A percentile compares a stretch with the other conserved stretches of the same genome.
These are phyloP conservation scores for Thelephora ganbajun DNA, from an alignment of 768 basidiomycete species.

Conservation along the genomic window DNA sequence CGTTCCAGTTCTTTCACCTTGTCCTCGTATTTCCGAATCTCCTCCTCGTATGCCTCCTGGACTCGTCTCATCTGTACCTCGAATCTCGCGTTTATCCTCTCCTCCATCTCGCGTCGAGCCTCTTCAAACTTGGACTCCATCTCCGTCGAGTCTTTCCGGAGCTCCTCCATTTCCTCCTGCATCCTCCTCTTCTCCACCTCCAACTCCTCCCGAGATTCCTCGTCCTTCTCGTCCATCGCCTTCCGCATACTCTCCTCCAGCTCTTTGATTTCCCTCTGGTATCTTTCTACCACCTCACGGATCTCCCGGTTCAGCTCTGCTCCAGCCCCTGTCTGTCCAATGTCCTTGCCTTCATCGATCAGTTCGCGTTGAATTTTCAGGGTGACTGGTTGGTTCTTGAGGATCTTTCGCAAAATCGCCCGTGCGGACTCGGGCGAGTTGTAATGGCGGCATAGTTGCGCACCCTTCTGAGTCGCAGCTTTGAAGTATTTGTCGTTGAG, in stretches of 20 bases:
- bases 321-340: constrained; percentile 4
- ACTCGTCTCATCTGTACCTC: too few relatives aligned
- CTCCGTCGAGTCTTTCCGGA: neutral
- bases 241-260: constrained; percentile 1
- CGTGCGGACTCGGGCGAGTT: neutral
- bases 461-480: constrained; percentile 3
- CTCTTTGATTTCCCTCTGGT: constrained; percentile 8
- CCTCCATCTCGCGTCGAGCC: too few relatives aligned
- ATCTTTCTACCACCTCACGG: neutral
- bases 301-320: constrained; percentile 7
- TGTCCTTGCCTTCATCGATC: constrained; percentile 2
- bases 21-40: too few relatives aligned
- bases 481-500: constrained; percentile 8
- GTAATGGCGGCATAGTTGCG: constrained; percentile 1
- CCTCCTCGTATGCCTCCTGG: too few relatives aligned
- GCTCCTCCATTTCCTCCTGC: neutral
- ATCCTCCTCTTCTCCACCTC: neutral
- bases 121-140: too few relatives aligned
- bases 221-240: constrained; percentile 4
- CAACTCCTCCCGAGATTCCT: neutral
- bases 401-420: neutral
- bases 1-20: too few relatives aligned
- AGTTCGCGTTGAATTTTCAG: constrained; percentile 5
- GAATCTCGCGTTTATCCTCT: too few relatives aligned
- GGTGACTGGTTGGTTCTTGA: neutral